phyloP scores from a whole-genome alignment of 2,329 filamentous ascomycete species.

The Spiromastix sp. region DNA sequence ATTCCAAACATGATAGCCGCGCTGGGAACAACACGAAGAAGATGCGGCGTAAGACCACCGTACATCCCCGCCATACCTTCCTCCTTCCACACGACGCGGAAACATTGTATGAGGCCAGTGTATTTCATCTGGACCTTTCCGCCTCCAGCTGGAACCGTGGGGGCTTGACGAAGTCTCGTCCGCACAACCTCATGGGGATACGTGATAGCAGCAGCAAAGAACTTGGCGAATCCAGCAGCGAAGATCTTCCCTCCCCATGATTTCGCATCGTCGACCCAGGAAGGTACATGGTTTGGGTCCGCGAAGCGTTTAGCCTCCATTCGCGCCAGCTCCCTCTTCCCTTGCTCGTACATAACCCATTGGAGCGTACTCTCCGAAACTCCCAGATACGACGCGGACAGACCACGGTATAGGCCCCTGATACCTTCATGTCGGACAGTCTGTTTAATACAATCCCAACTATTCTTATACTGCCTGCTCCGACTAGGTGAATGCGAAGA shows the following conservation, averaged over 20 bases:
- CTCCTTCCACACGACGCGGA: constrained; percentile 75
- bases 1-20: constrained; percentile 96
- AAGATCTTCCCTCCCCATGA: constrained; percentile 69
- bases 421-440: constrained; percentile 71
- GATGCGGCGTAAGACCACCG: constrained; percentile 80
- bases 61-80: constrained; percentile 80
- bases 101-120: constrained; percentile 78
- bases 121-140: constrained; percentile 62
- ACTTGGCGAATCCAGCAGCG: constrained; percentile 67
- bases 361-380: constrained; percentile 84
- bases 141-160: constrained; percentile 63
- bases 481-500: constrained; percentile 46
- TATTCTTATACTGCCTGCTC: constrained; percentile 69
- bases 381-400: constrained; percentile 84
- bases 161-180: constrained; percentile 78
- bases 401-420: constrained; percentile 72
- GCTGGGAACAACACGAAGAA: constrained; percentile 81
- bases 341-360: constrained; percentile 88
- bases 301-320: constrained; percentile 49
- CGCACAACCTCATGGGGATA: constrained; percentile 86
- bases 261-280: constrained; percentile 62
- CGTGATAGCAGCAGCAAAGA: constrained; percentile 70
- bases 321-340: constrained; percentile 61
- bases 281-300: constrained; percentile 52
- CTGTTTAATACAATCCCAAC: constrained; percentile 75